A percentile compares a stretch with the other conserved stretches of the same genome.
Conservation (phyloP, 1,284 basidiomycete species). For the Taiwanofungus camphoratus region DNA sequence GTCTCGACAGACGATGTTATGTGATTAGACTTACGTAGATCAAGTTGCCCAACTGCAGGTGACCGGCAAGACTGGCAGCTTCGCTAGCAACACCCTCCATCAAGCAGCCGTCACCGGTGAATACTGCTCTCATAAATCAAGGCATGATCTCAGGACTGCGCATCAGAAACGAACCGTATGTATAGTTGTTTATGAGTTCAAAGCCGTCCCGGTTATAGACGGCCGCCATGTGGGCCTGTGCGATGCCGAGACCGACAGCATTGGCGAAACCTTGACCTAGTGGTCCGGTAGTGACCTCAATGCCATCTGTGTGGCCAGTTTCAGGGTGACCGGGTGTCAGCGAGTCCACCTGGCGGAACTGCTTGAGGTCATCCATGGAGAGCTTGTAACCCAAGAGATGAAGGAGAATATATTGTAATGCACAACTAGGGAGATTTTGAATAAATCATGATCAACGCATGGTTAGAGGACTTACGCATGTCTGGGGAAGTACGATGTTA, state of each 20-base stretch:
- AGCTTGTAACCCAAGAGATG: conserved; percentile 84
- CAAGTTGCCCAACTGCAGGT: conserved; percentile 89
- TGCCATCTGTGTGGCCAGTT: conserved; percentile 82
- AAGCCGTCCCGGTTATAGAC: conserved; percentile 88
- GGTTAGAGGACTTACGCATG: conserved; percentile 53
- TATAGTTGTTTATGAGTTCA: conserved; percentile 85
- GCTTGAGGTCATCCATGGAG: conserved; percentile 79
- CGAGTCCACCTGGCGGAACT: conserved; percentile 83
- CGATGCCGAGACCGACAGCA: conserved; percentile 90
- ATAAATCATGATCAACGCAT: conserved; percentile 1
- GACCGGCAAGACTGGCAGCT: conserved; percentile 88
- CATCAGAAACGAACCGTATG: conserved; percentile 56
- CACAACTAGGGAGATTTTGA: conserved; percentile 49
- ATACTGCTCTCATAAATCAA: conserved; percentile 42
- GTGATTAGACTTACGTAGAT: conserved; percentile 60
- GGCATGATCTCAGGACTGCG: conserved; percentile 2
- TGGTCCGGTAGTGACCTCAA: conserved; percentile 96
- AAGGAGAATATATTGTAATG: conserved; percentile 78
- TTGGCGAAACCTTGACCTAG: conserved; percentile 94
- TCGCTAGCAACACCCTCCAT: conserved; percentile 94
- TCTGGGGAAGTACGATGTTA: conserved; percentile 29
- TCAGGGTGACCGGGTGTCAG: conserved; percentile 93
- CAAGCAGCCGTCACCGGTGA: conserved; percentile 92
- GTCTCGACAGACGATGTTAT: conserved; percentile 1
- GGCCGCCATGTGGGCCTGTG: conserved; percentile 85